Evolutionary conservation across 371 early-diverging fungal genomes (phyloP).

Genomic region (Synchytrium microbalum): DNA sequence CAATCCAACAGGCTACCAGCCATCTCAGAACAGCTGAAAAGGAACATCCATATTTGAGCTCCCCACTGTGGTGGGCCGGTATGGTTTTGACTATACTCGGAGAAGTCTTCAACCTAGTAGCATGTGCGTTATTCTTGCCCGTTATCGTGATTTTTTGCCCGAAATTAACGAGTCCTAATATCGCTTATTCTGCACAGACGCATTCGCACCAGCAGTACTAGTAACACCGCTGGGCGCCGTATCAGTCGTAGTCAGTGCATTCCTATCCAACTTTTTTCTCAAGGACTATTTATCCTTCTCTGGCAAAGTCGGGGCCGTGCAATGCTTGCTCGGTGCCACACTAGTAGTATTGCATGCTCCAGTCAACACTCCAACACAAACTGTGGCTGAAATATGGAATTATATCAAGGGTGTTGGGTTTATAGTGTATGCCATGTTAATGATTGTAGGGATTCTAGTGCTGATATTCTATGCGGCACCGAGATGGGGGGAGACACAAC

Average conservation of each 20-base stretch:
- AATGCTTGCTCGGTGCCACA: constrained; percentile 44
- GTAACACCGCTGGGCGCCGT: constrained; percentile 89
- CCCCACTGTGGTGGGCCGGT: constrained; percentile 85
- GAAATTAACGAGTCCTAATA: constrained; percentile 2
- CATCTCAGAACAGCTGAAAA: constrained; percentile 28
- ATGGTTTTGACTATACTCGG: constrained; percentile 64
- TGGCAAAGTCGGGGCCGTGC: constrained; percentile 42
- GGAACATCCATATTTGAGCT: constrained; percentile 72
- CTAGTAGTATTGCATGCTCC: constrained; percentile 43
- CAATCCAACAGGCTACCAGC: too few species aligned
- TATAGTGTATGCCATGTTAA: constrained; percentile 60
- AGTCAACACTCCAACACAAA: constrained; percentile 38
- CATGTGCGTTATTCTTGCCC: background rate
- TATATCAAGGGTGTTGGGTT: constrained; percentile 49
- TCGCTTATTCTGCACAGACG: constrained; percentile 76
- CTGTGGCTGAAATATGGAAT: constrained; percentile 28
- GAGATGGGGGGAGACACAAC: constrained; percentile 37
- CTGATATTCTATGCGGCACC: constrained; percentile 66
- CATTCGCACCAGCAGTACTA: constrained; percentile 88
- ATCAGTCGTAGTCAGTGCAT: constrained; percentile 65
- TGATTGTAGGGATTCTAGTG: constrained; percentile 41
- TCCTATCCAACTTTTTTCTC: constrained; percentile 37
- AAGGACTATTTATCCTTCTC: constrained; percentile 40
- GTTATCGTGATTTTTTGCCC: background rate
- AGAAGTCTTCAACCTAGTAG: constrained; percentile 6